Evolutionary conservation across 768 basidiomycete genomes (phyloP).

Genomic region (Glaciozyma martinii): DNA sequence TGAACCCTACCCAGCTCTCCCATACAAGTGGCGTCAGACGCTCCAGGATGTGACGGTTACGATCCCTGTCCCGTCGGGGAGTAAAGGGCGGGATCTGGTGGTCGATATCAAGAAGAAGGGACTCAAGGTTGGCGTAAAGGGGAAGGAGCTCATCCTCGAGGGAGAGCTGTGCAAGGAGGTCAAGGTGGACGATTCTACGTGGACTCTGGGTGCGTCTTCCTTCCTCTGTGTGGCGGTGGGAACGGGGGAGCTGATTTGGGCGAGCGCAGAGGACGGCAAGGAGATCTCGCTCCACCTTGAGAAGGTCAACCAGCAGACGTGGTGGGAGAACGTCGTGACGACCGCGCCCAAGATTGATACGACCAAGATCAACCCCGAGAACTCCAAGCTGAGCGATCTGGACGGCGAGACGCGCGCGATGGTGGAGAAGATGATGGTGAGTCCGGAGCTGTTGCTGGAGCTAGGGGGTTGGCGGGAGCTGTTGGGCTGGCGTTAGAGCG

Average conservation of each 20-base stretch:
- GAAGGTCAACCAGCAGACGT: slow-evolving; percentile 75
- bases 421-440: slow-evolving; percentile 99
- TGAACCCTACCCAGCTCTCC: slow-evolving; percentile 44
- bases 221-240: neutral
- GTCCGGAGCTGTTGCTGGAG: slow-evolving; percentile 34
- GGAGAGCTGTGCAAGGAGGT: slow-evolving; percentile 89
- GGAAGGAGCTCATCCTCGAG: slow-evolving; percentile 70
- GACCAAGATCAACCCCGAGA: slow-evolving; percentile 85
- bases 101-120: slow-evolving; percentile 72
- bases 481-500: neutral
- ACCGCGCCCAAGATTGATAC: slow-evolving; percentile 97
- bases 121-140: slow-evolving; percentile 75
- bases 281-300: slow-evolving; percentile 67
- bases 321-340: slow-evolving; percentile 96
- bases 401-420: slow-evolving; percentile 93
- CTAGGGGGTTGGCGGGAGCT: no score
- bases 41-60: slow-evolving; percentile 75
- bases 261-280: slow-evolving; percentile 61
- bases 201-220: slow-evolving; percentile 69
- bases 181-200: slow-evolving; percentile 92
- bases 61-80: slow-evolving; percentile 78
- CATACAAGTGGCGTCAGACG: slow-evolving; percentile 86
- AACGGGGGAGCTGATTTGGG: neutral
- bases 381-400: slow-evolving; percentile 90
- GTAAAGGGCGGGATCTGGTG: slow-evolving; percentile 63